phyloP scores from a whole-genome alignment of 768 basidiomycete genomes.

The Tulasnella sp. region DNA sequence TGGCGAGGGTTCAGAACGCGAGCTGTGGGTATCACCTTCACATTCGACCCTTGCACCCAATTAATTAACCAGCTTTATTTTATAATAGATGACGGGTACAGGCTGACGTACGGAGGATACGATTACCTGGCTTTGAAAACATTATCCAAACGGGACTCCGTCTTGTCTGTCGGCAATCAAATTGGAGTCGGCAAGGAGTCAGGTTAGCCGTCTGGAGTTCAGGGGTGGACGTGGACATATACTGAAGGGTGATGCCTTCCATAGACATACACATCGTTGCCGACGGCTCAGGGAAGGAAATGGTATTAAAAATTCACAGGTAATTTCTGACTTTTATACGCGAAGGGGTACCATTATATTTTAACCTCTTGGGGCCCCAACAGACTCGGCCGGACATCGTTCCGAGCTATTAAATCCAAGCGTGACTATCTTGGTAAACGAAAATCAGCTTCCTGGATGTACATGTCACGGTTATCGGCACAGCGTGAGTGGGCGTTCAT shows the following conservation, averaged over 20 bases:
- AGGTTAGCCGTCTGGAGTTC: constrained; percentile 51
- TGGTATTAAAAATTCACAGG: constrained; percentile 95
- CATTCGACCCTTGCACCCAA: not conserved
- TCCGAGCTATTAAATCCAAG: constrained; percentile 95
- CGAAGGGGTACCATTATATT: not conserved
- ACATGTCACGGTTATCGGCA: constrained; percentile 94
- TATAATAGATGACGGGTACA: constrained; percentile 87
- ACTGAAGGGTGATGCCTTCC: not conserved
- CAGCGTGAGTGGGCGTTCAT: constrained; percentile 99
- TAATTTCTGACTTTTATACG: constrained; percentile 43
- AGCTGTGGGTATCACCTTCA: constrained; percentile 67
- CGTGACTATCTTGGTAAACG: constrained; percentile 95
- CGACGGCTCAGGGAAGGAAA: constrained; percentile 77
- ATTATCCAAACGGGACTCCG: constrained; percentile 83
- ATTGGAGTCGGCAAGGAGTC: constrained; percentile 99
- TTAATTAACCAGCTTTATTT: not conserved
- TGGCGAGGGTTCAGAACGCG: constrained; percentile 86
- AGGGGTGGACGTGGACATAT: constrained; percentile 37
- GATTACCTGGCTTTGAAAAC: constrained; percentile 95
- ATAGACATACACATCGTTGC: constrained; percentile 90
- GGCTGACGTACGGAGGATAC: constrained; percentile 97
- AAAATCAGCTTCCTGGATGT: constrained; percentile 98
- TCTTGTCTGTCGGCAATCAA: constrained; percentile 93
- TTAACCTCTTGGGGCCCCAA: not conserved
- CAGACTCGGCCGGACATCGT: constrained; percentile 96